Evolutionary conservation across 164 flowering plant species (phyloP), one percentile per base, ranked within the genome.

Genomic region (Vitis amurensis): DNA sequence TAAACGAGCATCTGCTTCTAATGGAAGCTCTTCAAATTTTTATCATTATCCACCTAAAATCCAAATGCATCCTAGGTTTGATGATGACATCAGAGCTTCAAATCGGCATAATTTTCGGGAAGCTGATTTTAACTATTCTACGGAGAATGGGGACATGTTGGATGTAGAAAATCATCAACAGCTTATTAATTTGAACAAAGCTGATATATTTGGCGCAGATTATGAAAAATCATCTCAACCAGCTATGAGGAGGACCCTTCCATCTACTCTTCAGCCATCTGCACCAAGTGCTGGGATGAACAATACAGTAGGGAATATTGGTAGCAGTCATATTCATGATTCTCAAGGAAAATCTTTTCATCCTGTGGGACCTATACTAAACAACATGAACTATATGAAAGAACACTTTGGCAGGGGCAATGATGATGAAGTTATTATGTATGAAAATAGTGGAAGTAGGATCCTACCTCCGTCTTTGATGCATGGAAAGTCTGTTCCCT

Each of bases 381-480:
- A 72, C 67, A 53, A 59, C 47, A 80, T 74, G 70, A 61, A 72
- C 66, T 71, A 78, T 68, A 57, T 72, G 57, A 75, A 67, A 66
- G 83, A 74, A 61, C 65, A 55, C 55, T 70, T 64, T 47, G 68
- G 69, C 55, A 61, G 77, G 75, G 74, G 66, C 68, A 73, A 30
- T 65, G 76, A 70, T 51, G 87, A 83, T 73, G 86, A 80, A 11
- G 47, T 77, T 63, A 13, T 71, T 48, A 76, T 82, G 77, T 71
- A 76, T 76, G 88, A 84, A 19, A 79, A 62, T 15, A 74, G 68
- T 70, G 79, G 86, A 53, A 75, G 60, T 70, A 88, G 94, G 81
- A 52, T 79, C 16, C 79, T 87, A 23, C 95, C 97, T 69, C 72
- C 81, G 30, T 78, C 93, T 63, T 68, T 88, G 82, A 67, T 69